Evolutionary conservation across 495 filamentous ascomycete genomes (phyloP).

Genomic region (Penicillium longicatenatum): DNA sequence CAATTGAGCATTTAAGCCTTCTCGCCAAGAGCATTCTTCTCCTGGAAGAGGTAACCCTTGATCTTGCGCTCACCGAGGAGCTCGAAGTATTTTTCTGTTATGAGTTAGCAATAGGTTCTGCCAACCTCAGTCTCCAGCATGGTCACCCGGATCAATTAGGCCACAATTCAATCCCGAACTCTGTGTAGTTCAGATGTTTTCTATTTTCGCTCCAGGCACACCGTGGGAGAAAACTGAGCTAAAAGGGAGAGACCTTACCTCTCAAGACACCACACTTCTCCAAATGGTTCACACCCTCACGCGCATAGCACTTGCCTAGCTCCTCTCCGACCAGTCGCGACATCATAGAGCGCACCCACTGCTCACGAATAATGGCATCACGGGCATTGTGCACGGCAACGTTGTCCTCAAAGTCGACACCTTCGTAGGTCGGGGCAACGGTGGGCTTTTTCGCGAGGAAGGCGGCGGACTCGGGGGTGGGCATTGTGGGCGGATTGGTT

Average conservation of each 20-base stretch:
- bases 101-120: constrained; percentile 3
- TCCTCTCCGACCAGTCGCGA: constrained; percentile 89
- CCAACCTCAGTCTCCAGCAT: background rate
- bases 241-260: constrained; percentile 56
- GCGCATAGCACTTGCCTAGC: constrained; percentile 90
- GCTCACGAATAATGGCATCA: constrained; percentile 90
- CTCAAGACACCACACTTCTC: constrained; percentile 93
- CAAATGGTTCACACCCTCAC: constrained; percentile 94
- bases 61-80: constrained; percentile 81
- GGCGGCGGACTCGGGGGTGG: constrained; percentile 86
- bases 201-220: background rate
- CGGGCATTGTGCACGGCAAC: constrained; percentile 87
- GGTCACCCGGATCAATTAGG: background rate
- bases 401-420: constrained; percentile 95
- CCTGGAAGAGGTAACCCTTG: constrained; percentile 86
- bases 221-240: background rate
- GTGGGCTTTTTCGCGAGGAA: constrained; percentile 95
- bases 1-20: background rate
- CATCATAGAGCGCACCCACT: constrained; percentile 99
- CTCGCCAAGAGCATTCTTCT: constrained; percentile 75
- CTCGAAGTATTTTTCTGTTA: constrained; percentile 87
- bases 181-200: too few species aligned
- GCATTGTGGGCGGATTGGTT: constrained; percentile 53
- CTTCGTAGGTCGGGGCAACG: constrained; percentile 92
- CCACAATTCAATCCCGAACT: background rate